Evolutionary conservation across 768 basidiomycete genomes (phyloP).

Genomic region (Multifurca ochricompacta): DNA sequence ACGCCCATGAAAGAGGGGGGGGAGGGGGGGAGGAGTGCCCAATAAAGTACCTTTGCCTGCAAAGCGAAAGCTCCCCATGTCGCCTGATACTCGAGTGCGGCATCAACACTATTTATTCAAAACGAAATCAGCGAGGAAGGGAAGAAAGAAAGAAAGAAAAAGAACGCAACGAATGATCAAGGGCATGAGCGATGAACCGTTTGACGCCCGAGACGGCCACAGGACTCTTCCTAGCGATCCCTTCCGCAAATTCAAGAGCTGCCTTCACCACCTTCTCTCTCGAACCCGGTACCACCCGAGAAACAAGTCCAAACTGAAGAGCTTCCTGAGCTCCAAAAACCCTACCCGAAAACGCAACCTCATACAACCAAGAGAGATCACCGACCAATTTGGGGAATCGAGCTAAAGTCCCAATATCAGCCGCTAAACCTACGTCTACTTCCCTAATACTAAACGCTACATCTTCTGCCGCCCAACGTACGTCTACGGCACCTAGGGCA

Average conservation of each 20-base stretch:
- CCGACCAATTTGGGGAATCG: constrained; percentile 71
- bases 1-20: no score
- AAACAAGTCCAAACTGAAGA: constrained; percentile 61
- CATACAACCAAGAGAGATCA: constrained; percentile 63
- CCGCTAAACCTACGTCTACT: constrained; percentile 79
- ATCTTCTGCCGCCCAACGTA: constrained; percentile 63
- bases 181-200: constrained; percentile 64
- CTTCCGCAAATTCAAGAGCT: constrained; percentile 56
- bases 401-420: constrained; percentile 83
- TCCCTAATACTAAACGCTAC: constrained; percentile 71
- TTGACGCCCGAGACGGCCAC: constrained; percentile 74
- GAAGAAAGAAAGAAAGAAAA: not conserved
- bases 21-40: no score
- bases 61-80: constrained; percentile 40
- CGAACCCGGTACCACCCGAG: constrained; percentile 52
- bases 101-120: constrained; percentile 29
- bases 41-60: constrained; percentile 41
- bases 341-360: constrained; percentile 70
- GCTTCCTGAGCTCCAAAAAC: constrained; percentile 67
- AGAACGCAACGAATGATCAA: constrained; percentile 65
- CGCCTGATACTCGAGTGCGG: constrained; percentile 50
- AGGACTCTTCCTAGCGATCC: constrained; percentile 71
- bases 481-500: constrained; percentile 66
- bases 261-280: constrained; percentile 55
- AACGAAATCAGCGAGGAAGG: not conserved